A percentile compares a stretch with the other conserved stretches of the same genome.
phyloP scores from a whole-genome alignment of 1,139 yeast species.

The Blastobotrys indianensis region DNA sequence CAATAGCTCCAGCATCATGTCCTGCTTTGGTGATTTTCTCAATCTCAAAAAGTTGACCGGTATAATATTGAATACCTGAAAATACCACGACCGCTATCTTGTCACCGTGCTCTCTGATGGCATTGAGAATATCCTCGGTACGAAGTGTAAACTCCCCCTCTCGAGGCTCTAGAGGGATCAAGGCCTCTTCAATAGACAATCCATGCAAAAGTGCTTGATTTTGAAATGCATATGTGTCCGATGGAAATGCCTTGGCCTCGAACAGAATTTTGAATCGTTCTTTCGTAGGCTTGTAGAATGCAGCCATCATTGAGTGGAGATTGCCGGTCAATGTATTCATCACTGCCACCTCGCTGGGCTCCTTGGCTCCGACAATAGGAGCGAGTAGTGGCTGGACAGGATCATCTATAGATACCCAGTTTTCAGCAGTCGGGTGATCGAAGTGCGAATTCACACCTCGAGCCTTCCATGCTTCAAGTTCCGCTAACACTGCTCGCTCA shows the following conservation, averaged over 20 bases:
- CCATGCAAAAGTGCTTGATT: constrained; percentile 67
- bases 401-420: constrained; percentile 80
- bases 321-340: constrained; percentile 86
- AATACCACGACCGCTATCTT: constrained; percentile 69
- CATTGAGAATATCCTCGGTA: constrained; percentile 55
- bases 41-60: constrained; percentile 84
- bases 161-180: constrained; percentile 59
- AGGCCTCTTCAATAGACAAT: constrained; percentile 47
- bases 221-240: constrained; percentile 81
- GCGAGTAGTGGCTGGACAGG: constrained; percentile 67
- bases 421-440: constrained; percentile 45
- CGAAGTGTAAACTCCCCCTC: constrained; percentile 50
- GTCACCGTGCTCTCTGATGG: constrained; percentile 54
- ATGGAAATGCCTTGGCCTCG: constrained; percentile 86
- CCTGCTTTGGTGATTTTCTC: constrained; percentile 57
- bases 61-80: constrained; percentile 87
- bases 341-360: constrained; percentile 63
- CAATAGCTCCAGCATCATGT: constrained; percentile 49
- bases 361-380: constrained; percentile 66
- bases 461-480: constrained; percentile 73
- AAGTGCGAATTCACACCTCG: constrained; percentile 85
- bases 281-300: constrained; percentile 67
- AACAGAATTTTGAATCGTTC: constrained; percentile 63
- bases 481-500: constrained; percentile 51
- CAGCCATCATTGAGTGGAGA: constrained; percentile 63